Evolutionary conservation across 2,329 filamentous ascomycete genomes (phyloP).

Genomic region (Dactylonectria estremocensis): DNA sequence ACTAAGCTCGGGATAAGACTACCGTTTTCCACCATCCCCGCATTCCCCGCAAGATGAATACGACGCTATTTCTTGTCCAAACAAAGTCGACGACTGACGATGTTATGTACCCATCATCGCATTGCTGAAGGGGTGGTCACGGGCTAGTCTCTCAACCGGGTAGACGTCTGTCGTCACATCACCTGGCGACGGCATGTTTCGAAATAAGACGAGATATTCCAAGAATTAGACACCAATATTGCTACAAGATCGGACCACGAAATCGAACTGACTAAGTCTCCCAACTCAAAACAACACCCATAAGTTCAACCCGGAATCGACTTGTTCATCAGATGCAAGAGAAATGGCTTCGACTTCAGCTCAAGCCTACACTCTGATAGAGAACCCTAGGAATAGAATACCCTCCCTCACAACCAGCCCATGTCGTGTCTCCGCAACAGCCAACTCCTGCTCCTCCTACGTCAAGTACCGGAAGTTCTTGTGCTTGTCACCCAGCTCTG

Average conservation of each 20-base stretch:
- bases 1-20: neutral
- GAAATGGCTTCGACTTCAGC: too few relatives aligned
- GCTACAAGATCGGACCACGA: too few relatives aligned
- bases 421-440: neutral
- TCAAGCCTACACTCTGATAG: too few relatives aligned
- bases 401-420: neutral
- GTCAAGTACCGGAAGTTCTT: conserved; percentile 31
- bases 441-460: neutral
- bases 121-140: neutral
- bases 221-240: too few relatives aligned
- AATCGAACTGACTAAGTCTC: too few relatives aligned
- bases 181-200: neutral
- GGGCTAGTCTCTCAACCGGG: neutral
- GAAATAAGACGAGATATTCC: too few relatives aligned
- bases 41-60: neutral
- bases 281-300: too few relatives aligned
- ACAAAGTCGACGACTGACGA: neutral
- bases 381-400: too few relatives aligned
- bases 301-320: too few relatives aligned
- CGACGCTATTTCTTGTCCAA: neutral
- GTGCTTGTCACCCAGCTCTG: conserved; percentile 26
- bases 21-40: neutral
- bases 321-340: too few relatives aligned
- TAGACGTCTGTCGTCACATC: neutral
- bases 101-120: neutral